Percentiles rank a stretch among this genome's conserved stretches.
Evolutionary conservation across 768 basidiomycete genomes (phyloP).

Genomic region (Lentinula sp.): DNA sequence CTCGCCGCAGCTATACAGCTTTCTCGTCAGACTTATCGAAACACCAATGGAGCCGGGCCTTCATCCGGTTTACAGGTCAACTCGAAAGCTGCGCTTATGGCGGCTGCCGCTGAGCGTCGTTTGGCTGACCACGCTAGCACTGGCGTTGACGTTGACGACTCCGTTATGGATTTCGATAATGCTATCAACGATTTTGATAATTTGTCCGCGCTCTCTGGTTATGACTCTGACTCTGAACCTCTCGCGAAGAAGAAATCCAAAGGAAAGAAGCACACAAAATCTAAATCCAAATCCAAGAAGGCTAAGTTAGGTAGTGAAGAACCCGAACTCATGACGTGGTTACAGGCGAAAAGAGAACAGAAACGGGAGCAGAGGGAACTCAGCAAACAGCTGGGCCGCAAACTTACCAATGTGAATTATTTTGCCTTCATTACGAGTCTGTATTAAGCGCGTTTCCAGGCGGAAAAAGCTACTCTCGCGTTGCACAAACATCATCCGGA

Average conservation of each 20-base stretch:
- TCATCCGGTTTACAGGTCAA: conserved; percentile 17
- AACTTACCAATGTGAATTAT: conserved; percentile 58
- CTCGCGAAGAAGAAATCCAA: conserved; percentile 18
- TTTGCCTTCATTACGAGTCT: neutral
- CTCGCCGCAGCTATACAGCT: conserved; percentile 48
- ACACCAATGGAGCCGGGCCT: conserved; percentile 10
- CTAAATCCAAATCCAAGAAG: neutral
- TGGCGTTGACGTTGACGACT: conserved; percentile 15
- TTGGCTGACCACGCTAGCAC: conserved; percentile 24
- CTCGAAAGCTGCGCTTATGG: conserved; percentile 34
- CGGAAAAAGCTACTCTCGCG: conserved; percentile 63
- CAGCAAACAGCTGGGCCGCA: conserved; percentile 58
- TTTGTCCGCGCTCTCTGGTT: conserved; percentile 16
- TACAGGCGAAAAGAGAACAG: conserved; percentile 14
- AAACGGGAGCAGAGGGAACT: conserved; percentile 46
- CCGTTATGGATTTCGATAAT: conserved; percentile 22
- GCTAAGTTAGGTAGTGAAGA: neutral
- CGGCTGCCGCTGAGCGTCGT: conserved; percentile 52
- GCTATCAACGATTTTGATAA: conserved; percentile 17
- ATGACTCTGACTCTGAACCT: conserved; percentile 12
- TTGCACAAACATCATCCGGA: conserved; percentile 73
- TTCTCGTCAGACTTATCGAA: conserved; percentile 38
- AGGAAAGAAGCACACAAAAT: conserved; percentile 14
- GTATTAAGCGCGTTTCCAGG: conserved; percentile 33
- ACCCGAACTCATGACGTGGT: conserved; percentile 25